Evolutionary conservation across 208 protist species (phyloP).

Genomic region (Leishmania tropica): DNA sequence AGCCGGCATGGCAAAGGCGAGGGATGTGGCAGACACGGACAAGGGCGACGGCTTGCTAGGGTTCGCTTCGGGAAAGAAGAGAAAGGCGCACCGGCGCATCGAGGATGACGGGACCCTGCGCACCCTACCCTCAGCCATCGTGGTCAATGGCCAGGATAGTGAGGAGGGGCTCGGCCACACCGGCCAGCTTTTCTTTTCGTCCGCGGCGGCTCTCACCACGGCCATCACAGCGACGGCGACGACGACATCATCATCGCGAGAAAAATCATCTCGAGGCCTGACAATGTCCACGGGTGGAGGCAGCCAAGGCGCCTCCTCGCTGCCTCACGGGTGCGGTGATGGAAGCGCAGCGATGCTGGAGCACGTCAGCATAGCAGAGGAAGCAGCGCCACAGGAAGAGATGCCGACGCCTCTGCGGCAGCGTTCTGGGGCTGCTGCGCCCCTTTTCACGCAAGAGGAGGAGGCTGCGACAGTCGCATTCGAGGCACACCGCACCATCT

Average conservation of each 20-base stretch:
- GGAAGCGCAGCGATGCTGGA: neutral
- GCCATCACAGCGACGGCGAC: neutral
- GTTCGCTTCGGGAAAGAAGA: neutral
- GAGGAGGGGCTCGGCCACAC: neutral
- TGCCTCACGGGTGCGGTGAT: slow-evolving; percentile 10
- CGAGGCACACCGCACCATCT: neutral
- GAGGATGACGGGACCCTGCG: slow-evolving; percentile 25
- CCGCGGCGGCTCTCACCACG: neutral
- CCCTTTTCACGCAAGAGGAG: neutral
- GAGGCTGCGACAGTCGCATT: neutral
- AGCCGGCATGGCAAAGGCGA: neutral
- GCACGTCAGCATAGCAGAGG: neutral
- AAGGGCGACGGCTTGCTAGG: neutral
- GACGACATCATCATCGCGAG: slow-evolving; percentile 13
- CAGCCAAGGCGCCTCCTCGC: slow-evolving; percentile 18
- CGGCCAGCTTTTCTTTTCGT: neutral
- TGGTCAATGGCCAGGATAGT: neutral
- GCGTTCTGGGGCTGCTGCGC: neutral
- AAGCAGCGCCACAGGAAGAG: neutral
- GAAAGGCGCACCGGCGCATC: neutral
- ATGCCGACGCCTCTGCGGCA: neutral
- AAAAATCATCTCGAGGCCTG: slow-evolving; percentile 29
- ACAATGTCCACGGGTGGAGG: slow-evolving; percentile 9
- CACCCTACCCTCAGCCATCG: slow-evolving; percentile 11
- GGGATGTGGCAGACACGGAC: neutral